A percentile compares a stretch with the other conserved stretches of the same genome.
phyloP scores from a whole-genome alignment of 2,329 filamentous ascomycete genomes.

The Trichoderma koningiopsis region DNA sequence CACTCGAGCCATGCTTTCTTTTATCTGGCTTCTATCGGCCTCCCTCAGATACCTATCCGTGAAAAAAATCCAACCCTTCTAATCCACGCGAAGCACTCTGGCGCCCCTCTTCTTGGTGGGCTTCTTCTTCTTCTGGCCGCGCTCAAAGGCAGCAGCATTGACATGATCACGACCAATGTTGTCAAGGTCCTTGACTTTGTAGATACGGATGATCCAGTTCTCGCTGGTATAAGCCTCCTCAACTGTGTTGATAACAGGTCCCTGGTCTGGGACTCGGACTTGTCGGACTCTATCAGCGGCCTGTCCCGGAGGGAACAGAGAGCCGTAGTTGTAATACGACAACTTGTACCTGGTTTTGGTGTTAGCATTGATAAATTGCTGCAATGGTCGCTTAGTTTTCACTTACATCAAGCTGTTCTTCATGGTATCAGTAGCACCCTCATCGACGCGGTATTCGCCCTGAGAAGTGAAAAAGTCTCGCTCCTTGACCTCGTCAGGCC shows the following conservation, averaged over 20 bases:
- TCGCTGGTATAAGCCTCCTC: constrained; percentile 99
- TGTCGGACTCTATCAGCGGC: constrained; percentile 87
- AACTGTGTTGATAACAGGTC: constrained; percentile 81
- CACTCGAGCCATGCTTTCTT: constrained; percentile 30
- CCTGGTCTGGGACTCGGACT: constrained; percentile 75
- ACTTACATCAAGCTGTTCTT: constrained; percentile 98
- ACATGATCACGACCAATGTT: constrained; percentile 90
- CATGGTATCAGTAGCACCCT: constrained; percentile 93
- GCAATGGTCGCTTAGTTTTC: neutral
- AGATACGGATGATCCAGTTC: constrained; percentile 99
- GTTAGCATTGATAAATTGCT: constrained; percentile 32
- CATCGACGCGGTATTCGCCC: constrained; percentile 93
- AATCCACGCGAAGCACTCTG: constrained; percentile 72
- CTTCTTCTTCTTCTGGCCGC: constrained; percentile 84
- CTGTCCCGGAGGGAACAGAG: constrained; percentile 88
- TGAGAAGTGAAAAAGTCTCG: constrained; percentile 91
- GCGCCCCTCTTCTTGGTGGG: constrained; percentile 70
- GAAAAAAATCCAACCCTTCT: constrained; percentile 36
- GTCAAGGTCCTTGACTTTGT: constrained; percentile 99
- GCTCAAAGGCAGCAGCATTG: constrained; percentile 68
- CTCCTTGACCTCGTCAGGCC: constrained; percentile 99
- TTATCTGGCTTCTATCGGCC: constrained; percentile 25
- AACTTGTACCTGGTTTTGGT: constrained; percentile 87
- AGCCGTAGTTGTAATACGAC: constrained; percentile 98
- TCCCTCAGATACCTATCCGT: constrained; percentile 21